A percentile compares a stretch with the other conserved stretches of the same genome.
Conservation (phyloP, 345 rosid species). For the Aegle marmelos region DNA sequence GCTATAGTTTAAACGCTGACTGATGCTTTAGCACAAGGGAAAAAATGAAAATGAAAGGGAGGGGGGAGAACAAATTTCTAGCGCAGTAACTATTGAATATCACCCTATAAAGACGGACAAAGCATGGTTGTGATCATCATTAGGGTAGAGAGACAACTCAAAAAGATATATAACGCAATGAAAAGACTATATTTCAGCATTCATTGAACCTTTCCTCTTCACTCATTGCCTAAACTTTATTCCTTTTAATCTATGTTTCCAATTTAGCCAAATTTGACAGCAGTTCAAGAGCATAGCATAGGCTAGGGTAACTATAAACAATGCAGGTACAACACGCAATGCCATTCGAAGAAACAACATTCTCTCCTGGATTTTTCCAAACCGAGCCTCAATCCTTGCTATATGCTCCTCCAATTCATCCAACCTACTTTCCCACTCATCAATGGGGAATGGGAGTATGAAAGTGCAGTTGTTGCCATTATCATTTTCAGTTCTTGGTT, state of each 20-base stretch:
- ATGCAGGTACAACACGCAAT: constrained; percentile 5
- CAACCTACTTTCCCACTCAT: constrained; percentile 17
- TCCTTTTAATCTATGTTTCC: background rate
- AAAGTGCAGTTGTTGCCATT: background rate
- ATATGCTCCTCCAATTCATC: constrained; percentile 23
- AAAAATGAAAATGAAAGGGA: background rate
- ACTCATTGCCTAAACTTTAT: background rate
- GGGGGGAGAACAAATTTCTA: background rate
- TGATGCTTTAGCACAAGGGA: background rate
- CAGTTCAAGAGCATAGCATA: constrained; percentile 12
- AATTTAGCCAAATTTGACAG: background rate
- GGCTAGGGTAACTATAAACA: constrained; percentile 18
- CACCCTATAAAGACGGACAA: background rate
- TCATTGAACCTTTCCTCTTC: background rate
- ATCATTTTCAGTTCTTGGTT: constrained; percentile 1
- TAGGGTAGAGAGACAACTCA: background rate
- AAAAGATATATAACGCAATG: background rate
- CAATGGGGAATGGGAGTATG: background rate
- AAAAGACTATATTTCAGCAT: background rate
- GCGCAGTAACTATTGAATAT: background rate
- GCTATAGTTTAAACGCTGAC: background rate
- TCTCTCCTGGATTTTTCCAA: constrained; percentile 21
- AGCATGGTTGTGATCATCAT: constrained; percentile 12
- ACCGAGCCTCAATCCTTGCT: constrained; percentile 22
- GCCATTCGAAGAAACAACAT: constrained; percentile 17